Evolutionary conservation across 306 rosid genomes (phyloP).

Genomic region (Nissolia schottii): DNA sequence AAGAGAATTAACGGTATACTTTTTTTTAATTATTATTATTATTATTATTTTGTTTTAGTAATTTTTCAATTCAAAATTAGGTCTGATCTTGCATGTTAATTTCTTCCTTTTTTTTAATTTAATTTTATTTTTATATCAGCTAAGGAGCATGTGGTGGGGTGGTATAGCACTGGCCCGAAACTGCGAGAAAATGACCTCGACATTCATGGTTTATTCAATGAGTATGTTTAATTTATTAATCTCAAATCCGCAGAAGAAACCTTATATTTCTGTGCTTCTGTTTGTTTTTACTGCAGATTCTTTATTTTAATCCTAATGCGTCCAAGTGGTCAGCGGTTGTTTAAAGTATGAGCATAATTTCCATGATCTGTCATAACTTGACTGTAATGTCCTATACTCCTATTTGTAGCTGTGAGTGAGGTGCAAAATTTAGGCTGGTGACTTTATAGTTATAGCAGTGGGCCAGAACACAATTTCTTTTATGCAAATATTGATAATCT

Average conservation of each 20-base stretch:
- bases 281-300: neutral
- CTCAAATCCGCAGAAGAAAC: neutral
- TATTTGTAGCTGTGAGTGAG: neutral
- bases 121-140: slow-evolving; percentile 37
- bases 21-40: neutral
- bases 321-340: neutral
- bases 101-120: neutral
- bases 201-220: slow-evolving; percentile 71
- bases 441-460: neutral
- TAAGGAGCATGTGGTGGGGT: slow-evolving; percentile 88
- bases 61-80: neutral
- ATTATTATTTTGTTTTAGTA: neutral
- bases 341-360: neutral
- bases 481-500: neutral
- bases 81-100: neutral
- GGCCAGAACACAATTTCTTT: neutral
- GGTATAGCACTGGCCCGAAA: slow-evolving; percentile 97
- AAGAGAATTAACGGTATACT: slow-evolving; percentile 84
- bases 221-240: slow-evolving; percentile 33
- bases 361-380: neutral
- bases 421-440: neutral
- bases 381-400: neutral
- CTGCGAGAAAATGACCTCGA: slow-evolving; percentile 87
- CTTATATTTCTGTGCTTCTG: neutral
- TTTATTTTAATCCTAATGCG: neutral